Conservation (phyloP, 352 stramenopile genomes). For the Phytopythium sindhum region DNA sequence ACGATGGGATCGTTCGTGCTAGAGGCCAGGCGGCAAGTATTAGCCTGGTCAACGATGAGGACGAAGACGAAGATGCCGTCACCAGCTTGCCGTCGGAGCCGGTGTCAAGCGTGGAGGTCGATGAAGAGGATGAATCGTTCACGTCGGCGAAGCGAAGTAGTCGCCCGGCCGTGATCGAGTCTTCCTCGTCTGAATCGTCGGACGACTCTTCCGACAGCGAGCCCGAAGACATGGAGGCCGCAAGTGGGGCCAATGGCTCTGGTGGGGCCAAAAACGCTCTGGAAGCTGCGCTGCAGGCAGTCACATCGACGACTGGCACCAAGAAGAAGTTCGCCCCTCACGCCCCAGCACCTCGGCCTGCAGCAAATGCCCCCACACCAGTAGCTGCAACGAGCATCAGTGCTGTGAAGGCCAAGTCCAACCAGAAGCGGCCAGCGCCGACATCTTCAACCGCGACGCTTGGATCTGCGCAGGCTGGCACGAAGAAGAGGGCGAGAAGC, state of each 20-base stretch:
- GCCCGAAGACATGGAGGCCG: conserved; percentile 21
- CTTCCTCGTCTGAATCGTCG: conserved; percentile 14
- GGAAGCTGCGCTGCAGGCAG: conserved; percentile 54
- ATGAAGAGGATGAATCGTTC: conserved; percentile 18
- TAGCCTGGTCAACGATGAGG: conserved; percentile 10
- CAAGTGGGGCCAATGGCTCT: conserved; percentile 1
- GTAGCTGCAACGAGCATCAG: conserved; percentile 9
- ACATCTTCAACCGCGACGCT: background rate
- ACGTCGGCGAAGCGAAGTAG: conserved; percentile 11
- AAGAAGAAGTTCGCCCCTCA: conserved; percentile 3
- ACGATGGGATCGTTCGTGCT: background rate
- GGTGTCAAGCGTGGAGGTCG: conserved; percentile 2
- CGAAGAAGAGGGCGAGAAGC: conserved; percentile 9
- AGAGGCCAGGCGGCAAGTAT: background rate
- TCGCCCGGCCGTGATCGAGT: conserved; percentile 12
- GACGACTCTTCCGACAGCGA: conserved; percentile 25
- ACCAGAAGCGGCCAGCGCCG: background rate
- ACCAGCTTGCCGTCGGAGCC: conserved; percentile 1
- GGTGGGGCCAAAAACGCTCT: conserved; percentile 33
- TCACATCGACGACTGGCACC: conserved; percentile 6
- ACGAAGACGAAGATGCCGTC: conserved; percentile 15
- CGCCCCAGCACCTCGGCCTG: background rate
- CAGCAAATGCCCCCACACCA: background rate
- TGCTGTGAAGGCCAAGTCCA: conserved; percentile 6
- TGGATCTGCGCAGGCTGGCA: background rate